Percentiles rank a stretch among this genome's conserved stretches.
Conservation (phyloP, 2,329 filamentous ascomycete genomes). For the Penicillium vulpinum region DNA sequence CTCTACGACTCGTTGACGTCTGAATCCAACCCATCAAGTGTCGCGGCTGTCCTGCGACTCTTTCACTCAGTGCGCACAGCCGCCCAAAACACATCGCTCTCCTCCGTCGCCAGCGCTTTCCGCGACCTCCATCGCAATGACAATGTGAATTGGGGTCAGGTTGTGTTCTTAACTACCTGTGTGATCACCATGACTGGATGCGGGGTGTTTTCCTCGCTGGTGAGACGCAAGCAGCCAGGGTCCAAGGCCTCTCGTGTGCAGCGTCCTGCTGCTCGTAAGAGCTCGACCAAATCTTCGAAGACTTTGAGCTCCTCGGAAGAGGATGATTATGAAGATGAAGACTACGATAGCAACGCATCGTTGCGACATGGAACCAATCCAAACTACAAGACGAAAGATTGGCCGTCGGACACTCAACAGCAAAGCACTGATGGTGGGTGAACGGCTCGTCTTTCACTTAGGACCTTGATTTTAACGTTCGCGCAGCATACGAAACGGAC, state of each 20-base stretch:
- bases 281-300: conserved; percentile 27
- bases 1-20: conserved; percentile 17
- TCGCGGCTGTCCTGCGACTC: conserved; percentile 19
- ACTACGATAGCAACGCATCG: conserved; percentile 37
- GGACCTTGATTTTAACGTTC: conserved; percentile 11
- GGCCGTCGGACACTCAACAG: conserved; percentile 27
- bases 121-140: conserved; percentile 30
- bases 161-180: conserved; percentile 35
- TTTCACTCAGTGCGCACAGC: conserved; percentile 23
- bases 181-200: conserved; percentile 40
- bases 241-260: conserved; percentile 13
- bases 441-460: neutral
- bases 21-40: conserved; percentile 9
- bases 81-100: conserved; percentile 19
- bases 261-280: conserved; percentile 16
- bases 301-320: conserved; percentile 39
- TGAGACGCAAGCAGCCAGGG: conserved; percentile 25
- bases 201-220: conserved; percentile 33
- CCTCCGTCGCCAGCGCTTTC: conserved; percentile 21
- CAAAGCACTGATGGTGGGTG: conserved; percentile 34
- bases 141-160: conserved; percentile 29
- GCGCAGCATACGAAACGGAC: conserved; percentile 56
- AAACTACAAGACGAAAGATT: conserved; percentile 18
- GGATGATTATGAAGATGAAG: conserved; percentile 40
- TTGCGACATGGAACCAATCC: conserved; percentile 30